Percentiles rank a stretch among this genome's conserved stretches.
These are phyloP conservation scores for Picochlorum costavermella DNA, from an alignment of 139 green algal genomes.

Conservation along the genomic window DNA sequence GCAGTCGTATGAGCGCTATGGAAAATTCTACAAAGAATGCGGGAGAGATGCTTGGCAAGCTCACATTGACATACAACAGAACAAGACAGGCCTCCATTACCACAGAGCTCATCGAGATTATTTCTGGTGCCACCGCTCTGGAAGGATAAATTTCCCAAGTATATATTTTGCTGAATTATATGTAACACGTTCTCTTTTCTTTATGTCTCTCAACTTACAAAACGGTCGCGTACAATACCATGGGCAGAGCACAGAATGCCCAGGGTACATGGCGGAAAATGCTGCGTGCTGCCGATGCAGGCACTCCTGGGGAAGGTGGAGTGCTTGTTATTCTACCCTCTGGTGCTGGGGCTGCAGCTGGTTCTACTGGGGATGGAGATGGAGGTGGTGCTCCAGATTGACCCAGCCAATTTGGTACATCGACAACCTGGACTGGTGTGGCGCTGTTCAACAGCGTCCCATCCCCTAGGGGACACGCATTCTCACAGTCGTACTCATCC, in stretches of 20 bases:
- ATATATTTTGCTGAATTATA: neutral
- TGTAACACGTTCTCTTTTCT: constrained; percentile 3
- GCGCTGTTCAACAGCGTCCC: neutral
- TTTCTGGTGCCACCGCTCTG: constrained; percentile 81
- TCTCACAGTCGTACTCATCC: constrained; percentile 8
- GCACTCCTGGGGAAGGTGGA: neutral
- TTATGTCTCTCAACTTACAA: constrained; percentile 4
- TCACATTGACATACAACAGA: constrained; percentile 95
- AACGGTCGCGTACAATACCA: neutral
- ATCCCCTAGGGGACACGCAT: constrained; percentile 4
- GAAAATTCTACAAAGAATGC: constrained; percentile 96
- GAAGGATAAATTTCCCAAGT: constrained; percentile 18
- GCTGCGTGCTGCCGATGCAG: neutral
- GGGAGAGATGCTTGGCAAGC: constrained; percentile 86
- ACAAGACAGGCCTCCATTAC: constrained; percentile 79
- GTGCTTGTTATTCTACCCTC: neutral
- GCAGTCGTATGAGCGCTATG: constrained; percentile 94
- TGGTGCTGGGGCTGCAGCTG: neutral
- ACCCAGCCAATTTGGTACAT: constrained; percentile 1
- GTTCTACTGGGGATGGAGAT: constrained; percentile 2
- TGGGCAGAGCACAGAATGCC: neutral
- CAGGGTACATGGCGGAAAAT: neutral
- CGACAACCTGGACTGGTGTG: neutral
- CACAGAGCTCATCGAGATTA: constrained; percentile 98
- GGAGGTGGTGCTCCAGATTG: neutral